Evolutionary conservation across 2,329 filamentous ascomycete species (phyloP), one percentile per base, ranked within the genome.

Genomic region (Botrytis fabae): DNA sequence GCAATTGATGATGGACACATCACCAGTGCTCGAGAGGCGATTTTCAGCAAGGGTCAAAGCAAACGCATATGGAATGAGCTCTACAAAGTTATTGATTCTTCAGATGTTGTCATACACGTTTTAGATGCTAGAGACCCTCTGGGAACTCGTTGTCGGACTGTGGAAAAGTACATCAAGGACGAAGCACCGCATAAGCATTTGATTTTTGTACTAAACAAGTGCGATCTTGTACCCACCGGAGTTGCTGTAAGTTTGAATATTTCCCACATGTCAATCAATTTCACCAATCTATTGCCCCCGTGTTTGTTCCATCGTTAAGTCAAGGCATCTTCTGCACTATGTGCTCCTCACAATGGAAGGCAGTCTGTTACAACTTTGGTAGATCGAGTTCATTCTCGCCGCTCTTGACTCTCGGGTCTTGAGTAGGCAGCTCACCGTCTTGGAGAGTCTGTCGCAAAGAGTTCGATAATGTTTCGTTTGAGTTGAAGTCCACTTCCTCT

Each of bases 361-460:
- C 84, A 84, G 88, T 93, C 95, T 97, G 96, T 99, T 99, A 99
- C 93, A 94, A 92, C 92, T 90, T 93, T 98, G 96, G 96, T 91
- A 98, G 89, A 99, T 91, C 83, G 86, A 98, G 86, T 87, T 86
- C 86, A 75, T 85, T 87, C 90, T 92, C 91, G 89, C 87, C 80
- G 80, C 78, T 80, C 85, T 84, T 83, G 85, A 86, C 87, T 84
- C 88, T 89, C 85, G 89, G 89, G 87, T 84, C 83, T 83, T 83
- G 86, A 89, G 87, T 88, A 91, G 92, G 92, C 85, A 86, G 87
- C 86, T 80, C 88, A 87, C 93, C 94, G 95, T 98, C 90, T 94
- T 98, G 96, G 93, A 87, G 85, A 77, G 85, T 88, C 85, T 85
- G 87, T 94, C 92, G 87, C 86, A 90, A 91, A 89, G 80, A 81